Conservation (phyloP, 345 rosid species). For the Lepidium aucheri region DNA sequence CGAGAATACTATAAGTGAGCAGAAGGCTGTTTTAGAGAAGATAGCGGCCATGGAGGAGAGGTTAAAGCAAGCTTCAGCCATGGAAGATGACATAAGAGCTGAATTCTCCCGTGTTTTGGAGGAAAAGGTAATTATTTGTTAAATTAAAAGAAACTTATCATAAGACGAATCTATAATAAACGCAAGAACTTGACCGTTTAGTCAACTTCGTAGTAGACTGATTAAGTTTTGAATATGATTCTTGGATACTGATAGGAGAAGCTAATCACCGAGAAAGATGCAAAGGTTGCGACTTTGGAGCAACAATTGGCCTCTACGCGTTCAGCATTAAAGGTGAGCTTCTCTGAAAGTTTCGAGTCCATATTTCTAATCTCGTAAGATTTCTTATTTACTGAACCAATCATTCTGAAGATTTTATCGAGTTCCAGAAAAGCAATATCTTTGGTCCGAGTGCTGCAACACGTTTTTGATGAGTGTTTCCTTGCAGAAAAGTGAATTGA, state of each 20-base stretch:
- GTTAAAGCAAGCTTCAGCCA: constrained; percentile 15
- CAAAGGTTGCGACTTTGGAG: constrained; percentile 32
- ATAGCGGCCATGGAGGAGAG: constrained; percentile 23
- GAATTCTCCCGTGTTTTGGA: constrained; percentile 28
- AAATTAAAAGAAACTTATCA: background rate
- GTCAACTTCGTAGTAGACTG: background rate
- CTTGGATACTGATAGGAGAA: constrained; percentile 31
- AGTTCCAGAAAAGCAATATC: background rate
- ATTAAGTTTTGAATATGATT: background rate
- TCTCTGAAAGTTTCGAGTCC: background rate
- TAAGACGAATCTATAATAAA: background rate
- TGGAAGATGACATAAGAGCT: constrained; percentile 23
- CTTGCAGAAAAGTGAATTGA: constrained; percentile 30
- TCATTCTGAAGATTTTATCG: background rate
- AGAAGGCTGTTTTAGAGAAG: constrained; percentile 24
- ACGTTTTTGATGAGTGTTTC: background rate
- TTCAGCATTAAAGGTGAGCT: constrained; percentile 32
- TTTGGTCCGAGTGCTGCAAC: background rate
- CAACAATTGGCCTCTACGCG: constrained; percentile 19
- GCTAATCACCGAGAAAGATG: constrained; percentile 22
- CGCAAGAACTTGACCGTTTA: background rate
- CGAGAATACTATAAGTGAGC: constrained; percentile 28
- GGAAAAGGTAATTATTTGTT: constrained; percentile 29
- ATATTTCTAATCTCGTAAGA: background rate
- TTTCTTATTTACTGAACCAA: background rate